A percentile compares a stretch with the other conserved stretches of the same genome.
Evolutionary conservation across 108 stramenopile genomes (phyloP).

Genomic region (Schizochytrium sp.): DNA sequence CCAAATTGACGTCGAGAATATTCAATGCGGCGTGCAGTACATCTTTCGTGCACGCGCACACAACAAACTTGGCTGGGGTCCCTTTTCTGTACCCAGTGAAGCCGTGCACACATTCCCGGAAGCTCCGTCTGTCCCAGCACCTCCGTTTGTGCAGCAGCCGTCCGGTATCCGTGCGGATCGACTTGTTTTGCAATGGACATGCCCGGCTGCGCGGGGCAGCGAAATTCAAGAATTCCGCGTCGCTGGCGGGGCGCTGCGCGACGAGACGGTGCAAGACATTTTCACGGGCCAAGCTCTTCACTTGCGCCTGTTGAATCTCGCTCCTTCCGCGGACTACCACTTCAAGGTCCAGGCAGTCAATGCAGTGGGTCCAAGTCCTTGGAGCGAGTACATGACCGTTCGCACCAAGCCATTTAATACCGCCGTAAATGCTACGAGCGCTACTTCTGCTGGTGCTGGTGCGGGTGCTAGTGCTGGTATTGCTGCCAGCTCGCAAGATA

Average conservation of each 20-base stretch:
- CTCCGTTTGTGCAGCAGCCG: neutral
- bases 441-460: too few species aligned
- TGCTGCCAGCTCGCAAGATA: neutral
- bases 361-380: neutral
- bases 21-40: neutral
- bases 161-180: neutral
- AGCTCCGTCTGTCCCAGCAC: neutral
- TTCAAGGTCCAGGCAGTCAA: neutral
- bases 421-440: too few species aligned
- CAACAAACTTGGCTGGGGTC: neutral
- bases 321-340: neutral
- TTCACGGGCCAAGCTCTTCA: neutral
- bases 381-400: neutral
- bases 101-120: neutral
- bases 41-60: neutral
- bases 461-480: too few species aligned
- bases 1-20: neutral
- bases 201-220: neutral
- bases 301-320: neutral
- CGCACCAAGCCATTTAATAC: neutral
- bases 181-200: neutral
- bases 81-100: neutral
- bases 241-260: neutral
- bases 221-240: neutral
- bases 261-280: neutral